These are phyloP conservation scores for Helotiales sp. DNA, from an alignment of 2,329 filamentous ascomycete genomes.

Conservation along the genomic window DNA sequence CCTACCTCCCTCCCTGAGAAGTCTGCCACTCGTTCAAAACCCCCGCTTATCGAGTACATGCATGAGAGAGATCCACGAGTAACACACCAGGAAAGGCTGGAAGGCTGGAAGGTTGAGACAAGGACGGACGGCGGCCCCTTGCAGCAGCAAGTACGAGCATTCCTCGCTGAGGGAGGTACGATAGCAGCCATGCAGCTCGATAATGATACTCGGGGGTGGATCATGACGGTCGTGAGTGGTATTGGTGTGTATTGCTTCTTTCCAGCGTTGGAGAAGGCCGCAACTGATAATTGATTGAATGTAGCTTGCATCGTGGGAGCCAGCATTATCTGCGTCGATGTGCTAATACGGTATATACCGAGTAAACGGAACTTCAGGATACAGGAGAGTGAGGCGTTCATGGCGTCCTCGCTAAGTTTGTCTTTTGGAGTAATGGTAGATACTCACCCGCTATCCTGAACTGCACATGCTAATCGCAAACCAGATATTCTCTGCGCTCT, in stretches of 20 bases:
- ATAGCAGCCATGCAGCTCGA: constrained; percentile 49
- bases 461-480: constrained; percentile 57
- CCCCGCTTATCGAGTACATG: constrained; percentile 2
- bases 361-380: constrained; percentile 81
- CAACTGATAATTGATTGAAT: constrained; percentile 17
- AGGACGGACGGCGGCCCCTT: not conserved
- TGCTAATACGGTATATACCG: constrained; percentile 74
- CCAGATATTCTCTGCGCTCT: constrained; percentile 76
- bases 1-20: not conserved
- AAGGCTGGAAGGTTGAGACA: not conserved
- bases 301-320: constrained; percentile 73
- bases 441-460: constrained; percentile 11
- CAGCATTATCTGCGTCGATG: constrained; percentile 84
- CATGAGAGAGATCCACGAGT: constrained; percentile 1
- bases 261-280: constrained; percentile 12
- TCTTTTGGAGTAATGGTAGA: constrained; percentile 96
- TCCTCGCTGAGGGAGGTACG: not conserved
- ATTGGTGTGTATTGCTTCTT: constrained; percentile 54
- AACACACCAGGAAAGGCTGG: constrained; percentile 1
- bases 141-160: constrained; percentile 2
- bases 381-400: constrained; percentile 84
- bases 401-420: constrained; percentile 85
- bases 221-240: constrained; percentile 86
- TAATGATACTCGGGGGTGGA: constrained; percentile 92
- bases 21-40: not conserved